Evolutionary conservation across 1,284 basidiomycete species (phyloP).

Genomic region (Sanguinoderma infundibulare): DNA sequence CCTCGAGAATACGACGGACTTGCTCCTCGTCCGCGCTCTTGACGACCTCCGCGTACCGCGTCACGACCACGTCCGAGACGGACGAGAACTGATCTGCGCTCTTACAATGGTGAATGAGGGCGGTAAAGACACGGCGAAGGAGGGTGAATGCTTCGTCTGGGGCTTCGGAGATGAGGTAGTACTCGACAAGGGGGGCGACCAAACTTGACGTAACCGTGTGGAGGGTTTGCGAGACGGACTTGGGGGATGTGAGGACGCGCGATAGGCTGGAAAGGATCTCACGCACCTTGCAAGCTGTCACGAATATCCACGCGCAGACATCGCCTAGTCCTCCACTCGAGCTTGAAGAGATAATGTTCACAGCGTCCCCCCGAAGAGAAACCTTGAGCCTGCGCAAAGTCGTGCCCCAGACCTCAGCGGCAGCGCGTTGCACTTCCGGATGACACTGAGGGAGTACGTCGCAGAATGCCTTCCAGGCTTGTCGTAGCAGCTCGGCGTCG

Average conservation of each 20-base stretch:
- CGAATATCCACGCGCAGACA: constrained; percentile 68
- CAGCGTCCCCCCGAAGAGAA: constrained; percentile 52
- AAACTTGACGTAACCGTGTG: constrained; percentile 77
- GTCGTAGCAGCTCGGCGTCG: constrained; percentile 50
- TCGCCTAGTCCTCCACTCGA: constrained; percentile 51
- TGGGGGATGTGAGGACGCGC: not conserved
- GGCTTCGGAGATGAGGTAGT: constrained; percentile 50
- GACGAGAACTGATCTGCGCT: constrained; percentile 64
- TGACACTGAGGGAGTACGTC: constrained; percentile 58
- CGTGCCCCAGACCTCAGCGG: constrained; percentile 81
- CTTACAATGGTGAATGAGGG: constrained; percentile 82
- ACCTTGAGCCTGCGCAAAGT: constrained; percentile 67
- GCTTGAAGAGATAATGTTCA: constrained; percentile 48
- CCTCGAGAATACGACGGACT: constrained; percentile 46
- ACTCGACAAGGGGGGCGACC: constrained; percentile 57
- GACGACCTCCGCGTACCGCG: constrained; percentile 33
- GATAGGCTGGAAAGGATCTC: not conserved
- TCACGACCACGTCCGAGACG: constrained; percentile 58
- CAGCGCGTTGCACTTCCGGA: constrained; percentile 69
- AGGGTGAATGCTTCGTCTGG: constrained; percentile 54
- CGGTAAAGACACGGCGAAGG: constrained; percentile 74
- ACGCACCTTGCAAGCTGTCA: constrained; percentile 74
- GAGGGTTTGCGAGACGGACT: constrained; percentile 79
- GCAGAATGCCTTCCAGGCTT: constrained; percentile 61
- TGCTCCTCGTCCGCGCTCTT: constrained; percentile 30